Evolutionary conservation across 345 rosid genomes (phyloP).

Genomic region (Ricinus communis): DNA sequence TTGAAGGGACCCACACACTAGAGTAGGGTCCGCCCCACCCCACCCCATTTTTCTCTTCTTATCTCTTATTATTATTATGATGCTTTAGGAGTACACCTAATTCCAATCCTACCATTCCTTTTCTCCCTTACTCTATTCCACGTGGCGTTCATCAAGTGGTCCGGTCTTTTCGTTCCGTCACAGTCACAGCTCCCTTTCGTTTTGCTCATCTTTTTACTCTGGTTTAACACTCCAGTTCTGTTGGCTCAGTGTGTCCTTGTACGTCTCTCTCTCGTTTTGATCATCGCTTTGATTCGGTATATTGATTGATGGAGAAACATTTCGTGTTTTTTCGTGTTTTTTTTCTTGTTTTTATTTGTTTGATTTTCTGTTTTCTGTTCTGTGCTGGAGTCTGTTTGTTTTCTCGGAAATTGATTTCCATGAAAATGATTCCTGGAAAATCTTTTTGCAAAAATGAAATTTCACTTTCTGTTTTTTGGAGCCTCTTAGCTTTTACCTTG

Average conservation of each 20-base stretch:
- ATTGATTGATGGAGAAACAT: too few species aligned
- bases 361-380: not conserved
- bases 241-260: not conserved
- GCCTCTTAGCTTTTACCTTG: not conserved
- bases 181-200: constrained; percentile 13
- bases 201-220: not conserved
- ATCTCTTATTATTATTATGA: too few species aligned
- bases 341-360: not conserved
- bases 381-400: constrained; percentile 1
- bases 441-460: not conserved
- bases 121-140: too few species aligned
- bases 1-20: too few species aligned
- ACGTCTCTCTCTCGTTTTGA: not conserved
- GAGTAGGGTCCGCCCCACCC: too few species aligned
- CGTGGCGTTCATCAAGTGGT: not conserved
- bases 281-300: too few species aligned
- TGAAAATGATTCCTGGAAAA: not conserved
- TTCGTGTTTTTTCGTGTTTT: too few species aligned
- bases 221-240: too few species aligned
- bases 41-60: too few species aligned
- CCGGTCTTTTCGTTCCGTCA: not conserved
- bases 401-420: not conserved
- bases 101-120: too few species aligned
- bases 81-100: too few species aligned
- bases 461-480: not conserved